These are phyloP conservation scores for Capsicum baccatum DNA, from an alignment of 257 asterid species.

Conservation along the genomic window DNA sequence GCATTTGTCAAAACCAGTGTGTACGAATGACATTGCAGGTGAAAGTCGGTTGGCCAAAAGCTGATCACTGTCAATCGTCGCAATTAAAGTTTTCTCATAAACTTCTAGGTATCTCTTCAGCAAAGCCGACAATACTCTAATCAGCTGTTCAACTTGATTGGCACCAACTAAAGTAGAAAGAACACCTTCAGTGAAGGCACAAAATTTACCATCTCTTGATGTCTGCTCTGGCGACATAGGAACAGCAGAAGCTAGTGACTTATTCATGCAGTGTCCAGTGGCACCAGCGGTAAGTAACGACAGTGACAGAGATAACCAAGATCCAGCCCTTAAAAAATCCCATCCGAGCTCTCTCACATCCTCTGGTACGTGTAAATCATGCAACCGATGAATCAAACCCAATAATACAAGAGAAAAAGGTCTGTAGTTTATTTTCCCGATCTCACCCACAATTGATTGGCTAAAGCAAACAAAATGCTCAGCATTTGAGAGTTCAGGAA, in stretches of 20 bases:
- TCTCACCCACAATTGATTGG: constrained; percentile 56
- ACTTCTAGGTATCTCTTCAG: constrained; percentile 64
- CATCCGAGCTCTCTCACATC: constrained; percentile 67
- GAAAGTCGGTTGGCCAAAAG: constrained; percentile 52
- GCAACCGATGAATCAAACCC: constrained; percentile 69
- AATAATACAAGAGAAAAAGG: constrained; percentile 53
- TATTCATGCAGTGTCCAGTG: constrained; percentile 45
- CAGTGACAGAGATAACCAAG: constrained; percentile 76
- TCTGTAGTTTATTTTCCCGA: constrained; percentile 40
- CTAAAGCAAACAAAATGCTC: constrained; percentile 60
- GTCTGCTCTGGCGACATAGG: constrained; percentile 48
- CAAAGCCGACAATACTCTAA: constrained; percentile 70
- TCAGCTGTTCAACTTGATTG: constrained; percentile 54
- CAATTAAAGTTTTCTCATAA: constrained; percentile 72
- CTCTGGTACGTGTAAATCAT: constrained; percentile 48
- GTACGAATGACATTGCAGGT: constrained; percentile 67
- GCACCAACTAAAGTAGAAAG: constrained; percentile 48
- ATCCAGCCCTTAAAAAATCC: constrained; percentile 76
- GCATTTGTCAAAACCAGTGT: constrained; percentile 61
- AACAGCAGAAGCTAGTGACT: constrained; percentile 40
- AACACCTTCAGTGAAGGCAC: constrained; percentile 56
- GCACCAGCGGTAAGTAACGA: constrained; percentile 64
- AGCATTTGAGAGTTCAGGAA: constrained; percentile 56
- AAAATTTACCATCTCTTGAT: constrained; percentile 60
- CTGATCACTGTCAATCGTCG: constrained; percentile 50